Percentiles rank a stretch among this genome's conserved stretches.
These are phyloP conservation scores for Cladobotryum mycophilum DNA, from an alignment of 2,329 filamentous ascomycete genomes.

Conservation along the genomic window DNA sequence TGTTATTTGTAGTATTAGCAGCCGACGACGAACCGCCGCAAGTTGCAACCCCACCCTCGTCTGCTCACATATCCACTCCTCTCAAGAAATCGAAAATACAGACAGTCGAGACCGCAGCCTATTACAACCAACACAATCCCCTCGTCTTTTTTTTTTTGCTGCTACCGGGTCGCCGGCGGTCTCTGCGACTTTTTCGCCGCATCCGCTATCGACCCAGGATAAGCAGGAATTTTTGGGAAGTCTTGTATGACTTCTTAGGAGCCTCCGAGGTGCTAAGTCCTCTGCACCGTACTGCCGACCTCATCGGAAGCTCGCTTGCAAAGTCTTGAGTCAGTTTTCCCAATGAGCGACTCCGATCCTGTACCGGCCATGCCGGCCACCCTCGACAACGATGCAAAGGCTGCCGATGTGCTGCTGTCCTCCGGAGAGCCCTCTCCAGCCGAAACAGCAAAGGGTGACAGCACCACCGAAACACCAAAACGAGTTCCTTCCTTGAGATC, in stretches of 20 bases:
- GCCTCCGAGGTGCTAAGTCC: conserved; percentile 2
- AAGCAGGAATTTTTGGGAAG: not conserved
- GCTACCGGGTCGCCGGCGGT: conserved; percentile 10
- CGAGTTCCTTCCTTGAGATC: conserved; percentile 55
- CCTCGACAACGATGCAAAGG: conserved; percentile 25
- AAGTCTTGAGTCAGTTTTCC: not conserved
- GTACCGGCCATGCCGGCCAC: conserved; percentile 44
- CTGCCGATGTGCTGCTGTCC: conserved; percentile 34
- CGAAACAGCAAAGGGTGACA: conserved; percentile 41
- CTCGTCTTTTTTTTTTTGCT: not conserved
- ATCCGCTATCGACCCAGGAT: conserved; percentile 1
- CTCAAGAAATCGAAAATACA: not conserved
- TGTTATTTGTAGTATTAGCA: not conserved
- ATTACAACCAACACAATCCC: not conserved
- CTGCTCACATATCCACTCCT: not conserved
- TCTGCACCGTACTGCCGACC: not conserved
- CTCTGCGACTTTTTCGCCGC: conserved; percentile 5
- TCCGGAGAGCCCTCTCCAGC: conserved; percentile 43
- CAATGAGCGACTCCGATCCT: conserved; percentile 28
- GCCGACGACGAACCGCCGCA: conserved; percentile 5
- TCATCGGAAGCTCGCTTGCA: not conserved
- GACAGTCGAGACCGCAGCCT: not conserved
- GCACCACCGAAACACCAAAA: conserved; percentile 35
- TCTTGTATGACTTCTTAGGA: conserved; percentile 1
- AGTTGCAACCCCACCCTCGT: conserved; percentile 4